These are phyloP conservation scores for Sanghuangporus baumii DNA, from an alignment of 1,284 basidiomycete species.

Conservation along the genomic window DNA sequence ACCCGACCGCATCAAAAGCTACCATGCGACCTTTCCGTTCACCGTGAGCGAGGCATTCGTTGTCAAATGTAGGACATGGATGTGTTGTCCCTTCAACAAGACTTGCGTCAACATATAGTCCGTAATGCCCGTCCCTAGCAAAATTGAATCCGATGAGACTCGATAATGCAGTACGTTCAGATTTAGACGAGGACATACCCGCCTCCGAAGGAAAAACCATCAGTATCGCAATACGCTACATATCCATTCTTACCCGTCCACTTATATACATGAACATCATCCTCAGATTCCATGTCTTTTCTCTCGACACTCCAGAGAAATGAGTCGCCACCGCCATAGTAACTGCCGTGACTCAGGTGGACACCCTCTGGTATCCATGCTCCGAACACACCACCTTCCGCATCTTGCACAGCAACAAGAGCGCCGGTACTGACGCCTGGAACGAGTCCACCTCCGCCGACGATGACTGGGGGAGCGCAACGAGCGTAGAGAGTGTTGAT, in stretches of 20 bases:
- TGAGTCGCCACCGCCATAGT: slow-evolving; percentile 86
- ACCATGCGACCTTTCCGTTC: slow-evolving; percentile 43
- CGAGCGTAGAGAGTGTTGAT: slow-evolving; percentile 80
- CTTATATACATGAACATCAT: slow-evolving; percentile 58
- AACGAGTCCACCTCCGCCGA: slow-evolving; percentile 22
- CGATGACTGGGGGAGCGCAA: slow-evolving; percentile 37
- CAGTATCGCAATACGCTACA: slow-evolving; percentile 78
- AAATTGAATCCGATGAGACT: neutral
- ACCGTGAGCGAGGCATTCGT: slow-evolving; percentile 62
- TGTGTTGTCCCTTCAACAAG: slow-evolving; percentile 83
- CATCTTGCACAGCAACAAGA: slow-evolving; percentile 57
- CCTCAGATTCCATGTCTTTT: slow-evolving; percentile 29
- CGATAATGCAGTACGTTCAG: neutral
- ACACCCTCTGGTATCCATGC: slow-evolving; percentile 78
- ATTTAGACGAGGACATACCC: slow-evolving; percentile 51
- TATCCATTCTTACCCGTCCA: slow-evolving; percentile 94
- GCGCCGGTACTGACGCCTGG: slow-evolving; percentile 30
- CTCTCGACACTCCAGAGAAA: slow-evolving; percentile 43
- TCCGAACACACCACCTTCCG: slow-evolving; percentile 64
- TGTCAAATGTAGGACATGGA: slow-evolving; percentile 82
- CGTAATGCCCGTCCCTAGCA: slow-evolving; percentile 77
- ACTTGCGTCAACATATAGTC: slow-evolving; percentile 82
- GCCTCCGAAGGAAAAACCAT: slow-evolving; percentile 84
- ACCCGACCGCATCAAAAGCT: slow-evolving; percentile 76
- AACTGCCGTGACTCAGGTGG: slow-evolving; percentile 51